A percentile compares a stretch with the other conserved stretches of the same genome.
Evolutionary conservation across 345 rosid species (phyloP).

Genomic region (Gossypium arboreum): DNA sequence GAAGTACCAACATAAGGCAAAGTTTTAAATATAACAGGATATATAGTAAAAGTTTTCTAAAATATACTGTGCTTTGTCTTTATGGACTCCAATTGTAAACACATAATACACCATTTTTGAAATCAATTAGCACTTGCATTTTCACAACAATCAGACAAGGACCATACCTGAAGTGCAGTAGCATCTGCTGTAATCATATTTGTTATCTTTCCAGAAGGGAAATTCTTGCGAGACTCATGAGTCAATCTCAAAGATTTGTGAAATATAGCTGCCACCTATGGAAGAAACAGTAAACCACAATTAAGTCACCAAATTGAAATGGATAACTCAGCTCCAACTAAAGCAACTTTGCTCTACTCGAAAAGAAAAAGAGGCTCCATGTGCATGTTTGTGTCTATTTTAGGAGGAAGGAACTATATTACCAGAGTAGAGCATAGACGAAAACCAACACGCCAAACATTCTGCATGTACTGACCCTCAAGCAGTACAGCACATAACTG

Average conservation of each 20-base stretch:
- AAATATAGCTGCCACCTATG: constrained; percentile 91
- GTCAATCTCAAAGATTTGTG: constrained; percentile 77
- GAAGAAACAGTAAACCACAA: constrained; percentile 10
- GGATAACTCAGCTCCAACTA: neutral
- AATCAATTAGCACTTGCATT: neutral
- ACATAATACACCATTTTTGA: neutral
- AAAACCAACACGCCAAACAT: constrained; percentile 85
- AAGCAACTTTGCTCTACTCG: neutral
- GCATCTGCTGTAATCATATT: constrained; percentile 97
- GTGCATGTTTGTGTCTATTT: neutral
- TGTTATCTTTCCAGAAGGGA: constrained; percentile 83
- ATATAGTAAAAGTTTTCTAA: too few relatives aligned
- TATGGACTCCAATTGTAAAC: neutral
- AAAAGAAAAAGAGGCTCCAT: constrained; percentile 1
- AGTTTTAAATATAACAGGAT: neutral
- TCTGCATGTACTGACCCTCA: constrained; percentile 77
- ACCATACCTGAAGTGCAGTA: constrained; percentile 73
- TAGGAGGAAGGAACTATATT: constrained; percentile 23
- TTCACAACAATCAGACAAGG: neutral
- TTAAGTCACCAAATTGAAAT: constrained; percentile 3
- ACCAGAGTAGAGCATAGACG: constrained; percentile 90
- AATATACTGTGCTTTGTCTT: neutral
- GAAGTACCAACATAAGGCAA: neutral
- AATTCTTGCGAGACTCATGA: constrained; percentile 80
- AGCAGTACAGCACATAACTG: constrained; percentile 74